Percentiles rank a stretch among this genome's conserved stretches.
phyloP scores from a whole-genome alignment of 192 early-diverging fungal genomes.

The Gonapodya prolifera region DNA sequence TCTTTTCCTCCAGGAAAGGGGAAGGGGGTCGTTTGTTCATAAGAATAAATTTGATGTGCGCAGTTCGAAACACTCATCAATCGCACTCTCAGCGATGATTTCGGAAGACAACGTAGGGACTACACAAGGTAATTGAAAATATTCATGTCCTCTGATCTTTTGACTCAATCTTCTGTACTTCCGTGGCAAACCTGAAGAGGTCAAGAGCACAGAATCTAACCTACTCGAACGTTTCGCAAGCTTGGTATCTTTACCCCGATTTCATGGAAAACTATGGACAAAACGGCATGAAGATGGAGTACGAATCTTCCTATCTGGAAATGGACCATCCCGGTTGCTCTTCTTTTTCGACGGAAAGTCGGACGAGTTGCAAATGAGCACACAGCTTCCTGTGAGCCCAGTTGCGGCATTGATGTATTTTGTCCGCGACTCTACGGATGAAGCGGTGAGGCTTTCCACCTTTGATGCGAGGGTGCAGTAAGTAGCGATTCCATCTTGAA shows the following conservation, averaged over 20 bases:
- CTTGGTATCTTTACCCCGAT: neutral
- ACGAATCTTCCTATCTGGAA: neutral
- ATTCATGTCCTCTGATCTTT: no score
- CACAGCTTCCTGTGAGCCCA: neutral
- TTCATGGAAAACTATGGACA: neutral
- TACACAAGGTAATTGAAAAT: no score
- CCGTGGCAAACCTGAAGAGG: no score
- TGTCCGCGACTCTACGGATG: neutral
- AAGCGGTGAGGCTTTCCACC: neutral
- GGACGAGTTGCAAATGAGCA: neutral
- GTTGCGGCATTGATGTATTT: slow-evolving; percentile 1
- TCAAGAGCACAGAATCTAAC: no score
- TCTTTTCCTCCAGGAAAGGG: no score
- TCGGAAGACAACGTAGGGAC: no score
- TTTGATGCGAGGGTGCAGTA: slow-evolving; percentile 34
- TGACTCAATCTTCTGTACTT: no score
- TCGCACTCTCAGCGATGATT: no score
- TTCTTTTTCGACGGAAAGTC: neutral
- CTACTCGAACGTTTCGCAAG: neutral
- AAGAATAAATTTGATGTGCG: no score
- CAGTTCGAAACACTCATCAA: no score
- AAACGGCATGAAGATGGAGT: neutral
- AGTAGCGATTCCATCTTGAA: neutral
- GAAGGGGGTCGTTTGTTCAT: no score
- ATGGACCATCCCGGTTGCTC: neutral